A percentile compares a stretch with the other conserved stretches of the same genome.
phyloP scores from a whole-genome alignment of 129 eudicot species.

The Tagetes patula region DNA sequence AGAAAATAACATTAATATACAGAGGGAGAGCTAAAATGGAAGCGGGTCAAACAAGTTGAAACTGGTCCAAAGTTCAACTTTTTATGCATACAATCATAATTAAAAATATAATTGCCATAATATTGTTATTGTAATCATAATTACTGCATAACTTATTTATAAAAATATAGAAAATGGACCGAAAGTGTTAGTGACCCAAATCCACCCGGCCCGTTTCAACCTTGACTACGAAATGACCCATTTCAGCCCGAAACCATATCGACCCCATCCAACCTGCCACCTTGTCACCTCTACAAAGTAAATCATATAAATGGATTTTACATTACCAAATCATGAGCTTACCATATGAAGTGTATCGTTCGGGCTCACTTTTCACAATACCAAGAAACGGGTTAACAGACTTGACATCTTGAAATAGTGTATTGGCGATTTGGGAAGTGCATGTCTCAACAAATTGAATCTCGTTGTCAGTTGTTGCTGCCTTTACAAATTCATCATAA shows the following conservation, averaged over 20 bases:
- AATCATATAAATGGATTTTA: not conserved
- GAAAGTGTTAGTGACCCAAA: not conserved
- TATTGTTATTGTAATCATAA: not conserved
- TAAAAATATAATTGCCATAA: not conserved
- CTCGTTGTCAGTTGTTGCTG: conserved; percentile 74
- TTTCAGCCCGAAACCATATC: not conserved
- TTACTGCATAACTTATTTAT: not conserved
- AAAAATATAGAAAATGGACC: not conserved
- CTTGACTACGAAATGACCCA: not conserved
- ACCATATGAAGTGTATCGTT: conserved; percentile 81
- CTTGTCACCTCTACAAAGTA: not conserved
- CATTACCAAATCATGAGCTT: conserved; percentile 28
- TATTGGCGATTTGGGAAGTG: conserved; percentile 47
- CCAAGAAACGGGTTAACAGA: conserved; percentile 53
- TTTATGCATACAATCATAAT: not conserved
- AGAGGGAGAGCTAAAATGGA: not conserved
- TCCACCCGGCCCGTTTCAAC: not conserved
- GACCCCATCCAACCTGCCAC: not conserved
- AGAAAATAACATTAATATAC: not conserved
- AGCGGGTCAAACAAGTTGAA: not conserved
- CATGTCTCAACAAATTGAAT: conserved; percentile 77
- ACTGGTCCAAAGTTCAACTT: not conserved
- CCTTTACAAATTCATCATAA: conserved; percentile 72
- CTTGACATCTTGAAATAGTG: conserved; percentile 50
- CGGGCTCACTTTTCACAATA: conserved; percentile 84